Evolutionary conservation across 2,329 filamentous ascomycete species (phyloP), one percentile per base, ranked within the genome.

Genomic region (Botrytis fragariae): DNA sequence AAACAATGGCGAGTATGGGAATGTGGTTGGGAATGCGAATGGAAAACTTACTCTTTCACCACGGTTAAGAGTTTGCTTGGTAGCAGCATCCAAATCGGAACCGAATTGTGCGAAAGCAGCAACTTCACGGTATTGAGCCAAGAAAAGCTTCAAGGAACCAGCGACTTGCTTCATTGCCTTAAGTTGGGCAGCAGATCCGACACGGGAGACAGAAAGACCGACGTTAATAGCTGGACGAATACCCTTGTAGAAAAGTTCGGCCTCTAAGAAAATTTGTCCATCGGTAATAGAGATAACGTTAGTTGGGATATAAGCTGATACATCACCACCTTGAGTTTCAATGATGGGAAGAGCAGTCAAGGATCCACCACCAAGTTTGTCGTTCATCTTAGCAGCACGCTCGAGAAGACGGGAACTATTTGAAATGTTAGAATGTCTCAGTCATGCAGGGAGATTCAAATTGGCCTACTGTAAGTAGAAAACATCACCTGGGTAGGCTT

Each of bases 101-200:
- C 96, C 96, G 91, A 99, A 99, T 88, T 99, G 96, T 81, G 96
- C 95, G 87, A 99, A 99, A 81, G 96, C 96, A 82, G 96, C 96
- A 77, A 99, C 96, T 87, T 99, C 96, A 96, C 96, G 96, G 91
- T 99, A 99, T 89, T 99, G 96, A 82, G 96, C 96, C 93, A 99
- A 93, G 94, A 98, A 99, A 81, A 99, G 94, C 92, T 99, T 99
- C 84, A 99, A 90, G 80, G 95, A 98, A 91, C 96, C 96, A 83
- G 96, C 96, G 82, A 99, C 96, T 90, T 99, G 96, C 92, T 99
- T 99, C 96, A 99, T 99, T 87, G 96, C 95, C 93, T 98, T 99
- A 86, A 98, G 91, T 91, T 99, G 96, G 84, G 96, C 96, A 85
- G 96, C 94, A 83, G 96, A 99, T 85, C 96, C 96, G 92, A 99